Conservation (phyloP, 352 stramenopile genomes). For the Phytophthora lateralis region DNA sequence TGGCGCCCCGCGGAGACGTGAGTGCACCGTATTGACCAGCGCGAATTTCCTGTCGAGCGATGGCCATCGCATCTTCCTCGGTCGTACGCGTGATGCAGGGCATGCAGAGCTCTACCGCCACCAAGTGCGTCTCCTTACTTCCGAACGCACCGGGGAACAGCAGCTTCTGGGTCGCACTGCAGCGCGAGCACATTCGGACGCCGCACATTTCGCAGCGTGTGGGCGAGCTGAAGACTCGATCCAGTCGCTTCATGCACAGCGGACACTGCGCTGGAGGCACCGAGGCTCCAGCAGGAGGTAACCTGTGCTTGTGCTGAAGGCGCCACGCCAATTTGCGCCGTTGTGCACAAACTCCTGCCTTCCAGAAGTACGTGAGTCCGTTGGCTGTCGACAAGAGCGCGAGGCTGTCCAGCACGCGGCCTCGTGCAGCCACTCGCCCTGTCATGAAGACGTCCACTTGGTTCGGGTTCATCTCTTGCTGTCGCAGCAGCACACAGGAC, state of each 20-base stretch:
- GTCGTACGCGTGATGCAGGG: conserved; percentile 31
- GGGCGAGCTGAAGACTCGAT: conserved; percentile 27
- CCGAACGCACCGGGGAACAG: conserved; percentile 25
- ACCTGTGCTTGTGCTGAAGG: conserved; percentile 37
- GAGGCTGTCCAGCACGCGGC: conserved; percentile 47
- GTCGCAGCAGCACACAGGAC: conserved; percentile 45
- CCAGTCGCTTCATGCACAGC: conserved; percentile 20
- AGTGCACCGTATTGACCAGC: conserved; percentile 38
- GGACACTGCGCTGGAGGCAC: conserved; percentile 16
- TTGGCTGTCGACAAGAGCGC: conserved; percentile 41
- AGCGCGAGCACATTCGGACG: conserved; percentile 35
- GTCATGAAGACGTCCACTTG: conserved; percentile 56
- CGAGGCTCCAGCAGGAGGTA: conserved; percentile 2
- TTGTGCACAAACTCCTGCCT: conserved; percentile 34
- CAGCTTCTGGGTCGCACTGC: conserved; percentile 32
- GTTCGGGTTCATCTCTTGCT: conserved; percentile 18
- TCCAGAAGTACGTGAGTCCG: conserved; percentile 43
- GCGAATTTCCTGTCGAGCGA: conserved; percentile 40
- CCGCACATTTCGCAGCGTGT: conserved; percentile 39
- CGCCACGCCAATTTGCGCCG: conserved; percentile 41
- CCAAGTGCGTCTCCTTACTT: conserved; percentile 28
- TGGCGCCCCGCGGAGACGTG: conserved; percentile 20
- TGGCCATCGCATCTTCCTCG: conserved; percentile 24
- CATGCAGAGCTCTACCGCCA: conserved; percentile 29
- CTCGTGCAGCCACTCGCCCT: conserved; percentile 47